phyloP scores from a whole-genome alignment of 441 rosid genomes.

The Gossypium davidsonii region DNA sequence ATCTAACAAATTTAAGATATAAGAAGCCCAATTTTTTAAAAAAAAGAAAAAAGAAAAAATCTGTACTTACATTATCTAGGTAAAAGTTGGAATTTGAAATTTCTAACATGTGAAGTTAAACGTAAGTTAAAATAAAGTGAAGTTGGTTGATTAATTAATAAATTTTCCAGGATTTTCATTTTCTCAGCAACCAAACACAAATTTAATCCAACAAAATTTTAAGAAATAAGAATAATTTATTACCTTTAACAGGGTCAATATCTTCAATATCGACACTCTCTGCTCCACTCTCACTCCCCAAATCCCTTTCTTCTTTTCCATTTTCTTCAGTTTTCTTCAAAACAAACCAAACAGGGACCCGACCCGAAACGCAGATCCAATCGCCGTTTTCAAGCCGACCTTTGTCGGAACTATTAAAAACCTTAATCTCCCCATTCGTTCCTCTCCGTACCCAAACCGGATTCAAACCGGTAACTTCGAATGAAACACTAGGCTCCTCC shows the following conservation, averaged over 20 bases:
- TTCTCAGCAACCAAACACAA: neutral
- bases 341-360: conserved; percentile 50
- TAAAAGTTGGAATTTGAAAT: neutral
- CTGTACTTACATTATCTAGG: neutral
- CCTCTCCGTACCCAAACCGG: conserved; percentile 50
- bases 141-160: neutral
- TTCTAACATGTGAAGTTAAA: too few species aligned
- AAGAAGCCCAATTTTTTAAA: neutral
- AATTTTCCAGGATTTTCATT: neutral
- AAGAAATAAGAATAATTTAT: neutral
- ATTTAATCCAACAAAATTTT: neutral
- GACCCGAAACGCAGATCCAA: conserved; percentile 49
- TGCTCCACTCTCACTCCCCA: conserved; percentile 23
- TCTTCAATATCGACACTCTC: conserved; percentile 30
- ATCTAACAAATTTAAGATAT: neutral
- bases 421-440: conserved; percentile 25
- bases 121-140: neutral
- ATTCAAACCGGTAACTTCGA: conserved; percentile 60
- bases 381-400: conserved; percentile 48
- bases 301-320: conserved; percentile 17
- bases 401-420: conserved; percentile 41
- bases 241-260: conserved; percentile 62
- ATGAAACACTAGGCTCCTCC: conserved; percentile 36
- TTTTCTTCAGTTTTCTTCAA: conserved; percentile 30
- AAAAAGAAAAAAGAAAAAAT: neutral